Evolutionary conservation across 1,139 yeast genomes (phyloP).

Genomic region (Sugiyamaella castrensis): DNA sequence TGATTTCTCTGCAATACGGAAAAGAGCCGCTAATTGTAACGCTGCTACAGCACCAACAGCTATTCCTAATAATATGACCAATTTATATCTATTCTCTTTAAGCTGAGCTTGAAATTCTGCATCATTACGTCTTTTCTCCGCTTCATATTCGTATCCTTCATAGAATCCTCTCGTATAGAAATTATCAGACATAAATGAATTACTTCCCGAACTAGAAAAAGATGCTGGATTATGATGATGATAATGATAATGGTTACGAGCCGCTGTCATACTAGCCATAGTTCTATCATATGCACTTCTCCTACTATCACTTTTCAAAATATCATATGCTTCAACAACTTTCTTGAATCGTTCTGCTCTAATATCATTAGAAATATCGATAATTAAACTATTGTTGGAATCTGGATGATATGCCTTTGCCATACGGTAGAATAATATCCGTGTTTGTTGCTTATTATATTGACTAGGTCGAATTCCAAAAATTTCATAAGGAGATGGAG

Average conservation of each 20-base stretch:
- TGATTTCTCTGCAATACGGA: conserved; percentile 25
- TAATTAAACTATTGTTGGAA: conserved; percentile 13
- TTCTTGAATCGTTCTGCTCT: conserved; percentile 57
- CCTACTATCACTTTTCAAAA: conserved; percentile 56
- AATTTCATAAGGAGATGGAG: conserved; percentile 75
- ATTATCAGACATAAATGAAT: conserved; percentile 5
- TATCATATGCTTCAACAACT: conserved; percentile 69
- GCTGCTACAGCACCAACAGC: conserved; percentile 29
- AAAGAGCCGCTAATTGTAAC: conserved; percentile 30
- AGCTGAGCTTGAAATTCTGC: conserved; percentile 32
- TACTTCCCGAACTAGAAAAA: neutral
- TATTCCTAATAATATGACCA: conserved; percentile 28
- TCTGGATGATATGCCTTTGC: conserved; percentile 92
- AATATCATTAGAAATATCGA: conserved; percentile 23
- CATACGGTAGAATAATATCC: conserved; percentile 55
- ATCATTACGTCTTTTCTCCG: conserved; percentile 23
- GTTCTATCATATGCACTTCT: conserved; percentile 44
- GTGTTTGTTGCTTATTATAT: conserved; percentile 47
- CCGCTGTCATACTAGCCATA: conserved; percentile 1
- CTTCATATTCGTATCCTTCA: conserved; percentile 24
- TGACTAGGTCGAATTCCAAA: conserved; percentile 45
- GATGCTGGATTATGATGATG: neutral
- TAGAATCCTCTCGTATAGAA: conserved; percentile 16
- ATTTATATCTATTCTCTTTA: conserved; percentile 29
- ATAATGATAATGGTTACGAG: neutral